Base-by-base conservation (phyloP, 192 early-diverging fungal genomes). In the Rhizophagus clarus region DNA sequence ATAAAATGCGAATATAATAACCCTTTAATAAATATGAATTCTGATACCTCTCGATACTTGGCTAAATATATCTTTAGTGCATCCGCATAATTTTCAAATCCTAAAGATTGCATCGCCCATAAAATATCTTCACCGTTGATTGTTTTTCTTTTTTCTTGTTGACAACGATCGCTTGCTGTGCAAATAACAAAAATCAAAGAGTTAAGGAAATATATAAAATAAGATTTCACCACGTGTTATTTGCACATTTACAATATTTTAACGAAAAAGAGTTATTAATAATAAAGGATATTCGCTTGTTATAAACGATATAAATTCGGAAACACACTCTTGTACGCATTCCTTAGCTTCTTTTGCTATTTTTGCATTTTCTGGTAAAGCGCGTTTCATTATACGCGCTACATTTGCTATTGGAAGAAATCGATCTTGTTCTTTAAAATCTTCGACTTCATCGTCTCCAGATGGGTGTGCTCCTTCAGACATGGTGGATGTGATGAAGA, bases 331-430 rank as follows among this genome's bases (percentile, higher is more conserved):
- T 87, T 96, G 94, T 0, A 97, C 91, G 69, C 95, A 95, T 74
- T 96, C 96, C 82, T 99, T 99, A 61, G 98, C 97, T 72, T 99
- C 98, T 80, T 98, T 98, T 26, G 97, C 95, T 72, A 99, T 97
- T 81, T 99, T 99, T 40, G 96, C 95, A 85, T 97, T 99, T 40
- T 97, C 96, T 0, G 98, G 98, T 37, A 99, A 88, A 14, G 96
- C 95, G 61, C 93, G 88, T 85, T 99, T 99, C 97, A 99, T 99
- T 66, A 99, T 96, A 62, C 98, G 88, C 6, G 97, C 94, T 28
- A 99, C 98, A 84, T 95, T 95, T 81, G 97, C 98, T 71, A 97
- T 96, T 29, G 98, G 98, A 47, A 99, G 87, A 74, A 95, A 96
- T 42, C 97, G 95, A 87, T 99, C 98, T 83, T 99, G 94, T 82